These are phyloP conservation scores for Seiridium cupressi DNA, from an alignment of 2,329 filamentous ascomycete species.

Conservation along the genomic window DNA sequence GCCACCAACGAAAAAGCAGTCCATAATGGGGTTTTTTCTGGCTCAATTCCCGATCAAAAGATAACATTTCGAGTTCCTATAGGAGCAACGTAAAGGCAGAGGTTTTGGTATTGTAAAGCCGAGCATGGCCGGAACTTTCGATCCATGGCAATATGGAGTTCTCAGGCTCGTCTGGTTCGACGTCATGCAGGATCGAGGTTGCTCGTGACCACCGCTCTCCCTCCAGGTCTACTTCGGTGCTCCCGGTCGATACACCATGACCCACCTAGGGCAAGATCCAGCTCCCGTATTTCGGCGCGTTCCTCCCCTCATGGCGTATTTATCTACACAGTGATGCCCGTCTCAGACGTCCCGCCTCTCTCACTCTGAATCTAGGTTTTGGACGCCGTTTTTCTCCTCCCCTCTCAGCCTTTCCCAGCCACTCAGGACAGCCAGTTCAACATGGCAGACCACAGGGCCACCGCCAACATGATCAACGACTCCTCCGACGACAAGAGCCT, in stretches of 20 bases:
- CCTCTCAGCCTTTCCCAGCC: not conserved
- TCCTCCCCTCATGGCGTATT: not conserved
- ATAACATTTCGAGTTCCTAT: not conserved
- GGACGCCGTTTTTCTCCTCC: not conserved
- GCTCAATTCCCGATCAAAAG: not conserved
- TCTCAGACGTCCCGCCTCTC: not conserved
- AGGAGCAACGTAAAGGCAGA: slow-evolving; percentile 1
- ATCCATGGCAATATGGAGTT: not conserved
- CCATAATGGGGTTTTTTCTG: not conserved
- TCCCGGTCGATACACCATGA: not conserved
- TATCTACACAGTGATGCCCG: not conserved
- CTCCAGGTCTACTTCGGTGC: slow-evolving; percentile 2
- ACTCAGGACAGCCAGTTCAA: slow-evolving; percentile 3
- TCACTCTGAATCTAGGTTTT: not conserved
- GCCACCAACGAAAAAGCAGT: not conserved
- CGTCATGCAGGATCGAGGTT: slow-evolving; percentile 1
- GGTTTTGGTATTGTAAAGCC: slow-evolving; percentile 3
- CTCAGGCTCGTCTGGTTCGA: not conserved
- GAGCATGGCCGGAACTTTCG: not conserved
- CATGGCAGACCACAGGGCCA: slow-evolving; percentile 1
- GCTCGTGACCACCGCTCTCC: not conserved
- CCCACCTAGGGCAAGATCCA: slow-evolving; percentile 6
- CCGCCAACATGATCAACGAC: not conserved
- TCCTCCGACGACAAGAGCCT: slow-evolving; percentile 4
- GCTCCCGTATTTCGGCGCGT: slow-evolving; percentile 1